Conservation (phyloP, 108 stramenopile genomes). For the Fragilaria crotonensis region DNA sequence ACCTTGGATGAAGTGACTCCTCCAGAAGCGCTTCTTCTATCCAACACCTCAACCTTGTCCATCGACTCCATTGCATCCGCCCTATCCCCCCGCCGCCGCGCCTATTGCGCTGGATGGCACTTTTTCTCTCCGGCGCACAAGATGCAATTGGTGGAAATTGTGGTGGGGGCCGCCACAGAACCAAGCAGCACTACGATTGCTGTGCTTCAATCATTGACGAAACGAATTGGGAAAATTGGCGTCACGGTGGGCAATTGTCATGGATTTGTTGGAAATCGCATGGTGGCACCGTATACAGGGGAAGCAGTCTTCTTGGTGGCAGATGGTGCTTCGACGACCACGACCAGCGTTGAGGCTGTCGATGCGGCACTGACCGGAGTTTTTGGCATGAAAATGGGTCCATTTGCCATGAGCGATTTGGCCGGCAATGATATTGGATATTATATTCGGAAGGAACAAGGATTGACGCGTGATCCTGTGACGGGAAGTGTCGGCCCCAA, state of each 20-base stretch:
- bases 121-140: conserved; percentile 94
- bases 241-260: conserved; percentile 96
- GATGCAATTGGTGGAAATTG: conserved; percentile 94
- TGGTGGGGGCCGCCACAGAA: conserved; percentile 58
- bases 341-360: conserved; percentile 54
- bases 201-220: conserved; percentile 69
- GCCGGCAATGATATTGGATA: conserved; percentile 95
- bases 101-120: conserved; percentile 91
- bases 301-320: conserved; percentile 66
- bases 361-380: conserved; percentile 58
- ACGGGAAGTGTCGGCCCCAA: conserved; percentile 37
- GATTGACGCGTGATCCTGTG: conserved; percentile 43
- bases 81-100: conserved; percentile 38
- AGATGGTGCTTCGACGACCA: conserved; percentile 41
- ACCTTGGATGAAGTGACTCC: conserved; percentile 69
- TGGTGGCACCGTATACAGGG: conserved; percentile 80
- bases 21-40: conserved; percentile 34
- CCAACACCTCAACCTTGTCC: conserved; percentile 89
- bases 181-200: conserved; percentile 42
- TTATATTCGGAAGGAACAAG: conserved; percentile 72
- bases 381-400: conserved; percentile 86
- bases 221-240: conserved; percentile 84
- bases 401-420: conserved; percentile 87
- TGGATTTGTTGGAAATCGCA: conserved; percentile 97
- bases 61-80: conserved; percentile 88